Evolutionary conservation across 2,329 filamentous ascomycete species (phyloP).

Genomic region (Thelonectria blattea): DNA sequence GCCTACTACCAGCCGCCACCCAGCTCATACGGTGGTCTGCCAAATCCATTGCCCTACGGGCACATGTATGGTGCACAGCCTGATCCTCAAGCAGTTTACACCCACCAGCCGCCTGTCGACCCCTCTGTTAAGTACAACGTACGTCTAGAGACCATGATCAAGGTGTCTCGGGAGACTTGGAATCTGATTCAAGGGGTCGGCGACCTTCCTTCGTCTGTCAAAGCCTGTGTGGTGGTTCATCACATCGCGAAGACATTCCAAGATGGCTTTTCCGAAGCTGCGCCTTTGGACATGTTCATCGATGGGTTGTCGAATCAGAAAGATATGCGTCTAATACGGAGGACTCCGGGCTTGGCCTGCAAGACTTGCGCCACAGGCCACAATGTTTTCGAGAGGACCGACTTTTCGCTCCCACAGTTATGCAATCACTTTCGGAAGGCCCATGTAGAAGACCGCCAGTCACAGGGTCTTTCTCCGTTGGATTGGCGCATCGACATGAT

Average conservation of each 20-base stretch:
- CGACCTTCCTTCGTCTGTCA: slow-evolving; percentile 66
- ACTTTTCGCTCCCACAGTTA: slow-evolving; percentile 64
- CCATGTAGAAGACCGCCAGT: slow-evolving; percentile 44
- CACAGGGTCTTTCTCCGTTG: slow-evolving; percentile 31
- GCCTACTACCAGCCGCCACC: slow-evolving; percentile 10
- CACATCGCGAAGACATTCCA: slow-evolving; percentile 65
- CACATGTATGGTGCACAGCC: slow-evolving; percentile 18
- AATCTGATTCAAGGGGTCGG: slow-evolving; percentile 63
- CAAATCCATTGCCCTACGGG: neutral
- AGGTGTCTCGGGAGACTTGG: slow-evolving; percentile 67
- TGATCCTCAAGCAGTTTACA: slow-evolving; percentile 3
- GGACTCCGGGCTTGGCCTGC: slow-evolving; percentile 60
- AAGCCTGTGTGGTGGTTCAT: slow-evolving; percentile 68
- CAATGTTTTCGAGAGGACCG: slow-evolving; percentile 41
- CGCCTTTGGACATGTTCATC: slow-evolving; percentile 63
- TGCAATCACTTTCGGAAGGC: slow-evolving; percentile 61
- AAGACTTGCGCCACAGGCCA: slow-evolving; percentile 56
- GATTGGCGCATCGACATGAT: slow-evolving; percentile 58
- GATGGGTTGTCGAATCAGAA: slow-evolving; percentile 63
- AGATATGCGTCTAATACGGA: slow-evolving; percentile 62
- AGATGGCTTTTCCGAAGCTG: slow-evolving; percentile 61
- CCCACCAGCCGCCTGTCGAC: slow-evolving; percentile 1
- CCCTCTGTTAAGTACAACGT: slow-evolving; percentile 44
- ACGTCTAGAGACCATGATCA: slow-evolving; percentile 60
- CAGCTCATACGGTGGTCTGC: slow-evolving; percentile 13